These are phyloP conservation scores for Mortierella sp. DNA, from an alignment of 371 early-diverging fungal genomes.

Conservation along the genomic window DNA sequence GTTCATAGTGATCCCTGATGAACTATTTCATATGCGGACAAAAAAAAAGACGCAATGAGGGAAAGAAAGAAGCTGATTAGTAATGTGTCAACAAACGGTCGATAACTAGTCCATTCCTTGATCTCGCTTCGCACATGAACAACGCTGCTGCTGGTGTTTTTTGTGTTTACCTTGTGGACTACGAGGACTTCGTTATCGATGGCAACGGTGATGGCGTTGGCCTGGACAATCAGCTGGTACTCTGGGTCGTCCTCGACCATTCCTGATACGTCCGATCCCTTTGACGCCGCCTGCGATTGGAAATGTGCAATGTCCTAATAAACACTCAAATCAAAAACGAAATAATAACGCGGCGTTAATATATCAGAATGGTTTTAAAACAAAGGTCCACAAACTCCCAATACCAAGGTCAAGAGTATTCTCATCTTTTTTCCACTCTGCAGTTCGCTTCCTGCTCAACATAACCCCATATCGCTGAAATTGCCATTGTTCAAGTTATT, in stretches of 20 bases:
- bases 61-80: constrained; percentile 8
- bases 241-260: constrained; percentile 88
- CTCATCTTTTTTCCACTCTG: too few relatives aligned
- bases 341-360: not conserved
- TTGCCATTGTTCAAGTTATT: constrained; percentile 40
- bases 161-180: constrained; percentile 91
- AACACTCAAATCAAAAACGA: constrained; percentile 2
- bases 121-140: not conserved
- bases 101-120: not conserved
- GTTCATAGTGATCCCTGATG: constrained; percentile 90
- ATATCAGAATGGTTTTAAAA: not conserved
- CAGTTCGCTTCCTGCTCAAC: too few relatives aligned
- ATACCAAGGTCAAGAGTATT: too few relatives aligned
- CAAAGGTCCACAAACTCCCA: not conserved
- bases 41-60: too few relatives aligned
- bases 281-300: constrained; percentile 57
- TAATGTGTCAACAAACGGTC: not conserved
- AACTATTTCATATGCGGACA: constrained; percentile 64
- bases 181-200: constrained; percentile 90
- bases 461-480: constrained; percentile 17
- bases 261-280: constrained; percentile 62
- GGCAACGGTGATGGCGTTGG: constrained; percentile 88
- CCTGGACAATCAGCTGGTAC: constrained; percentile 88
- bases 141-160: not conserved
- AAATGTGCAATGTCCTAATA: constrained; percentile 69